Conservation (phyloP, 208 protist species). For the Acanthamoeba lugdunensis region DNA sequence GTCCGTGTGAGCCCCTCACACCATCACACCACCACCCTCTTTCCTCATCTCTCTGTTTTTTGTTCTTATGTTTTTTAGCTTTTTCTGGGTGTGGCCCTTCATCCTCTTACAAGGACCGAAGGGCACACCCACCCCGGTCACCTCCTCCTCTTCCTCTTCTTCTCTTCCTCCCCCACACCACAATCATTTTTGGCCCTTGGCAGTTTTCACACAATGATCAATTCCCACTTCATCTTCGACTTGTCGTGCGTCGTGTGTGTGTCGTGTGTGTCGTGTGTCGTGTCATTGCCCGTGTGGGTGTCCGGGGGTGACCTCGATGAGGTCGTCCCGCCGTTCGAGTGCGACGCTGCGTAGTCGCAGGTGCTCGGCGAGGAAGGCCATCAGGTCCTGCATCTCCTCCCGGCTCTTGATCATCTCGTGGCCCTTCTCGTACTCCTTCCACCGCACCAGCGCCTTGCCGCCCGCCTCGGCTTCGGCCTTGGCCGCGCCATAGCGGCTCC, state of each 20-base stretch:
- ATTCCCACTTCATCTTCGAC: background rate
- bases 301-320: constrained; percentile 25
- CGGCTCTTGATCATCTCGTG: constrained; percentile 59
- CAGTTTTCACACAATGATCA: too few relatives aligned
- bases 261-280: too few relatives aligned
- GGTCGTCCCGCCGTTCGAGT: constrained; percentile 37
- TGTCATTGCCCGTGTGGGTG: background rate
- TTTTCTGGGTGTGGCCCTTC: too few relatives aligned
- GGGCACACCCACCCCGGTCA: too few relatives aligned
- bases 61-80: background rate
- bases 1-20: background rate
- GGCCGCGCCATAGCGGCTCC: background rate
- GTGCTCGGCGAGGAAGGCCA: constrained; percentile 66
- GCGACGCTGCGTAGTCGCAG: constrained; percentile 45
- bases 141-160: too few relatives aligned
- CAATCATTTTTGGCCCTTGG: too few relatives aligned
- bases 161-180: too few relatives aligned
- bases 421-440: constrained; percentile 66
- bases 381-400: constrained; percentile 52
- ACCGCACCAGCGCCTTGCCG: constrained; percentile 4
- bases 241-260: background rate
- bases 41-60: background rate
- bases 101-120: too few relatives aligned
- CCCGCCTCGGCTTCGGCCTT: background rate
- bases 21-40: background rate